Evolutionary conservation across 2,329 filamentous ascomycete genomes (phyloP), one percentile per base, ranked within the genome.

Genomic region (Fusarium sp.): DNA sequence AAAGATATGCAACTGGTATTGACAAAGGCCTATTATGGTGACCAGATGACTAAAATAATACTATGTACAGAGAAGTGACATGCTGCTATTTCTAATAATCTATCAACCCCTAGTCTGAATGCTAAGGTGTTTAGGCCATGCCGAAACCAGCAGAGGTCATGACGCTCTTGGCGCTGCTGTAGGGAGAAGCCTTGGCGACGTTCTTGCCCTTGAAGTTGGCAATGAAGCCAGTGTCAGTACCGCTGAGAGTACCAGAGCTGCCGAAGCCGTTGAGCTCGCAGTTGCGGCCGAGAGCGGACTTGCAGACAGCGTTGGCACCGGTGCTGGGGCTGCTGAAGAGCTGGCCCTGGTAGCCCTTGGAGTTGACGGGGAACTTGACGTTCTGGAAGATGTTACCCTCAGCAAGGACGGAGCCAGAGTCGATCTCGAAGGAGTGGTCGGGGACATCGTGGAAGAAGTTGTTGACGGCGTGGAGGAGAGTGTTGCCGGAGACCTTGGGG

Each of bases 371-470:
- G 20, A 79, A 78, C 15, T 77, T 74, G 55, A 89, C 82, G 70
- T 87, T 85, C 77, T 87, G 83, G 81, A 88, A 89, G 48, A 86
- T 78, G 71, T 87, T 88, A 38, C 87, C 87, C 78, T 89, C 87
- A 4, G 84, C 84, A 22, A 89, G 79, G 43, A 87, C 82, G 51
- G 71, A 79, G 42, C 82, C 82, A 7, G 75, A 48, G 53, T 80
- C 81, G 48, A 83, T 77, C 77, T 88, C 88, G 75, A 90, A 89
- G n/a, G 86, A 85, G 78, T 90, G 88, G 49, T 84, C 84, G 20
- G 78, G 75, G 76, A 84, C 85, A 73, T 84, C 81, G 75, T 86
- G 82, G 80, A 82, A 89, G 83, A 86, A 88, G 82, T 89, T 90
- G 84, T 89, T 89, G 75, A 88, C 85, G 42, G 85, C 85, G 77